phyloP scores from a whole-genome alignment of 129 eudicot species.

The Solidago caesia region DNA sequence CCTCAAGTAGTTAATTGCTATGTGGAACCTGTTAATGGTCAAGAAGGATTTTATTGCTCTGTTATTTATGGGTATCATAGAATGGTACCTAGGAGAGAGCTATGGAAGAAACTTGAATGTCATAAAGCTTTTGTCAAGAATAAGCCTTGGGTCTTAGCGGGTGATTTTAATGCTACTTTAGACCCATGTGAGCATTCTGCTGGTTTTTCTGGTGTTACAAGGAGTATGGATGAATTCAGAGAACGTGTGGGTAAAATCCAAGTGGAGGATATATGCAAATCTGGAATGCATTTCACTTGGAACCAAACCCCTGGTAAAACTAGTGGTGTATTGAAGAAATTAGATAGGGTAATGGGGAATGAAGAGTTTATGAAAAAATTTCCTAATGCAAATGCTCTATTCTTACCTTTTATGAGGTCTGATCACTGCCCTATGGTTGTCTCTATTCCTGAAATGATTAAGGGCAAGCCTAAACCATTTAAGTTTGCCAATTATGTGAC shows the following conservation, averaged over 20 bases:
- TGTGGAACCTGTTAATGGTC: neutral
- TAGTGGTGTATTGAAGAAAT: neutral
- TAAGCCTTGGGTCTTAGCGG: too few species aligned
- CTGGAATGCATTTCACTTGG: neutral
- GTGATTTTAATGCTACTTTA: too few species aligned
- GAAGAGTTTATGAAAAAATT: neutral
- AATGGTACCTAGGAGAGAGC: too few species aligned
- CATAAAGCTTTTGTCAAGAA: too few species aligned
- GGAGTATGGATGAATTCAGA: too few species aligned
- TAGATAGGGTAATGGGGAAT: neutral
- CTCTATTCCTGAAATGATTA: too few species aligned
- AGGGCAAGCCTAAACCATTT: too few species aligned
- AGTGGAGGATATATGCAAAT: neutral
- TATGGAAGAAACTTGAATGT: too few species aligned
- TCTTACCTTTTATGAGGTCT: neutral
- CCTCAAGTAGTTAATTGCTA: neutral
- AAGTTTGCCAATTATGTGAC: too few species aligned
- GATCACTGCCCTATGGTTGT: neutral
- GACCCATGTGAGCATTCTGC: too few species aligned
- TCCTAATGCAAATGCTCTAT: neutral
- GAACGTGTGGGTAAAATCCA: neutral
- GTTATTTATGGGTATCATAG: too few species aligned
- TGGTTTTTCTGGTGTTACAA: too few species aligned
- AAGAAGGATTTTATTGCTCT: neutral
- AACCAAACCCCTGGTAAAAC: neutral